A percentile compares a stretch with the other conserved stretches of the same genome.
Conservation (phyloP, 768 basidiomycete species). For the Mycena rosella region DNA sequence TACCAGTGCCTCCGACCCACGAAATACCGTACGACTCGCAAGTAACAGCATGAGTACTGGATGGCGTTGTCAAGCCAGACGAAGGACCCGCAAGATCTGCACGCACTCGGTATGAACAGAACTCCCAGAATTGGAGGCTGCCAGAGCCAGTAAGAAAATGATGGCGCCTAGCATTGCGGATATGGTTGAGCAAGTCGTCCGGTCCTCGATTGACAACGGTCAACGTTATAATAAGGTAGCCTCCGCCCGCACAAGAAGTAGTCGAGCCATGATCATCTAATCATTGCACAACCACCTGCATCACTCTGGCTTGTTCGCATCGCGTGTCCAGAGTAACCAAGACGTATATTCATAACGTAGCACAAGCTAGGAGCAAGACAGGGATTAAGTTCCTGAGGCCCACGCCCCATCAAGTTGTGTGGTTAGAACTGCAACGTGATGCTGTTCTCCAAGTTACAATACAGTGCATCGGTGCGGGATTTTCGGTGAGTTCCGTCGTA, state of each 20-base stretch:
- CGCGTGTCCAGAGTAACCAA: slow-evolving; percentile 7
- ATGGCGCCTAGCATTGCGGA: neutral
- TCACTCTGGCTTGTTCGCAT: neutral
- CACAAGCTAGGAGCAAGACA: no score
- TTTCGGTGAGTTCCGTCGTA: no score
- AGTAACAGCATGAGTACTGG: slow-evolving; percentile 29
- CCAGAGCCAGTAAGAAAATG: neutral
- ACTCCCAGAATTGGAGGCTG: neutral
- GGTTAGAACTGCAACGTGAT: no score
- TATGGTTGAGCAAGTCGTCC: neutral
- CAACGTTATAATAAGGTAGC: neutral
- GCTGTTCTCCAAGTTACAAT: no score
- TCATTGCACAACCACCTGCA: no score
- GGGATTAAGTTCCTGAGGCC: no score
- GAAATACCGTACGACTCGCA: slow-evolving; percentile 25
- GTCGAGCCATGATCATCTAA: neutral
- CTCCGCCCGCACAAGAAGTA: neutral
- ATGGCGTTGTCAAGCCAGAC: neutral
- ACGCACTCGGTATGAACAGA: slow-evolving; percentile 27
- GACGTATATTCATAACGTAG: no score
- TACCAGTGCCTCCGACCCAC: slow-evolving; percentile 22
- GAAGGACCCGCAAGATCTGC: neutral
- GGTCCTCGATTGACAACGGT: neutral
- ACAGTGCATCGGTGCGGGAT: no score
- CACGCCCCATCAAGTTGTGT: no score